These are phyloP conservation scores for Hansfordia pulvinata DNA, from an alignment of 2,329 filamentous ascomycete genomes.

Conservation along the genomic window DNA sequence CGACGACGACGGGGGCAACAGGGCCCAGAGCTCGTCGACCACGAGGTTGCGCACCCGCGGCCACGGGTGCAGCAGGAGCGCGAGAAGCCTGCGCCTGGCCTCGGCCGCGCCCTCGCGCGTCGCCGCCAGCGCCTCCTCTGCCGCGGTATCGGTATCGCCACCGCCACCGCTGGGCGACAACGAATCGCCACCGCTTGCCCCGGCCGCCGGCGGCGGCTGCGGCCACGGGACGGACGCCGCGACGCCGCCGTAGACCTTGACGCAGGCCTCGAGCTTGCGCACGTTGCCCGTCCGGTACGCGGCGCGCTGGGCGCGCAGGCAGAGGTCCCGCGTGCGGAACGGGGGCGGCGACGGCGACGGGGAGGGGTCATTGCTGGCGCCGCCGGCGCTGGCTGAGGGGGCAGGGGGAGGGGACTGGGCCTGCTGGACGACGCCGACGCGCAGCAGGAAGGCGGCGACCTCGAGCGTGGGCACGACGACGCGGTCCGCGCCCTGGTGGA, in stretches of 20 bases:
- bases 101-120: slow-evolving; percentile 25
- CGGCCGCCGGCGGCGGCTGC: no score
- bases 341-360: no score
- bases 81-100: slow-evolving; percentile 55
- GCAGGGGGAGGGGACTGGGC: slow-evolving; percentile 17
- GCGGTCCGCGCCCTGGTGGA: slow-evolving; percentile 48
- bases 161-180: background rate
- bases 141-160: slow-evolving; percentile 2
- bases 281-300: slow-evolving; percentile 77
- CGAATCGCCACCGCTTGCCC: no score
- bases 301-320: slow-evolving; percentile 59
- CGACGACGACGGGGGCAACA: no score
- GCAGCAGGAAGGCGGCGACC: slow-evolving; percentile 62
- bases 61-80: slow-evolving; percentile 70
- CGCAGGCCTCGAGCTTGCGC: slow-evolving; percentile 65
- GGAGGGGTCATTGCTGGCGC: no score
- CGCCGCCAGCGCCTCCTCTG: slow-evolving; percentile 6
- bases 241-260: slow-evolving; percentile 67
- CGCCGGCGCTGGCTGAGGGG: no score
- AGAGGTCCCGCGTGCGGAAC: no score
- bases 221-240: no score
- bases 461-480: slow-evolving; percentile 66
- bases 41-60: slow-evolving; percentile 53
- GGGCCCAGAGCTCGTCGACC: slow-evolving; percentile 45
- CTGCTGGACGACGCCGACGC: slow-evolving; percentile 36